Evolutionary conservation across 2,329 filamentous ascomycete species (phyloP), one percentile per base, ranked within the genome.

Genomic region (Clonostachys chloroleuca): DNA sequence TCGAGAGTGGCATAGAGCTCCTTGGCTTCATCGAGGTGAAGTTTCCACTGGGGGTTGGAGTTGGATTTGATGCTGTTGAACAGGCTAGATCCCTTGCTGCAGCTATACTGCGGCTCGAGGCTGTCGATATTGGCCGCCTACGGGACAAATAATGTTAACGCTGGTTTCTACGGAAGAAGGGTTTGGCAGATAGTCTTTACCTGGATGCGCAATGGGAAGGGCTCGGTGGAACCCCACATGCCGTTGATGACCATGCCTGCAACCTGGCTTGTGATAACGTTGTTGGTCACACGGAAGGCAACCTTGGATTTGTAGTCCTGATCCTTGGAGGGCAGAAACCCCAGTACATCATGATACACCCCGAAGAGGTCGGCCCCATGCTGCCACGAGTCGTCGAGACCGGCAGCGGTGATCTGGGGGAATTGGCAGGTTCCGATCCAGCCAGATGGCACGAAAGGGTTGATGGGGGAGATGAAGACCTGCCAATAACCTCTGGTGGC

Each of bases 201-300:
- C 52, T 82, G 69, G 20, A 82, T 64, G 18, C 71, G 55, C 1
- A 85, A 59, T 2, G 77, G 75, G 2, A 72, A 59, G 2, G 70
- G 56, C 1, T 63, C 62, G 1, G 65, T 60, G 0, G 65, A 63
- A 0, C 67, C 67, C 66, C 80, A 87, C 83, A 90, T 89, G 48
- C 85, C 89, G 47, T 77, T 70, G 47, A 90, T 75, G 7, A 92
- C 63, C 80, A 89, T 89, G 47, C 84, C 80, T 12, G 86, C 87
- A 14, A 92, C 88, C 64, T 94, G 86, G 56, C 81, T 86, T 3
- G 89, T 94, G 58, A 95, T 92, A 44, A 83, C 74, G 64, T 94
- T 94, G 61, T 88, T 88, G 1, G 89, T 92, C 12, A 92, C 87
- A 46, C 88, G 78, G 64, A 85, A 92, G 43, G 64, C 65, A 34